Conservation (phyloP, 805 yeast genomes). For the Ogataea paradorogensis region DNA sequence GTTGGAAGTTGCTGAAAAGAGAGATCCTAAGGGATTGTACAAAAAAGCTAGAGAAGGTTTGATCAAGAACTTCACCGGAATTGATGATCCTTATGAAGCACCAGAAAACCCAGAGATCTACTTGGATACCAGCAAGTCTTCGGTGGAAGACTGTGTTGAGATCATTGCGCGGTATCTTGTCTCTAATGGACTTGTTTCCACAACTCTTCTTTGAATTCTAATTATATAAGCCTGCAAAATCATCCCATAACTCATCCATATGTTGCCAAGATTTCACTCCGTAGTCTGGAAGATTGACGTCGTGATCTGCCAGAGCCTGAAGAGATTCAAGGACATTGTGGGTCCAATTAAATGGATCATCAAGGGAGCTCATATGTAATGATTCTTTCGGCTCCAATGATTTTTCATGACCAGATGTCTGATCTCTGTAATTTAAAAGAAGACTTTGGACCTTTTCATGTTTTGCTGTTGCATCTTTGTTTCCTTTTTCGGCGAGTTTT, state of each 20-base stretch:
- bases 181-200: conserved; percentile 36
- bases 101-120: conserved; percentile 84
- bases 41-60: conserved; percentile 95
- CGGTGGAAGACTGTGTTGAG: conserved; percentile 80
- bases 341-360: conserved; percentile 10
- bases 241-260: conserved; percentile 26
- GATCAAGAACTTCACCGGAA: conserved; percentile 93
- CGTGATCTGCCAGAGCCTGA: conserved; percentile 21
- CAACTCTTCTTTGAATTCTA: conserved; percentile 4
- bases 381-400: not conserved
- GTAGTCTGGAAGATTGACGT: conserved; percentile 23
- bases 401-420: not conserved
- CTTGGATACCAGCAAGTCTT: conserved; percentile 63
- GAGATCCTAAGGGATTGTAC: conserved; percentile 96
- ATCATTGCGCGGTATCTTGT: conserved; percentile 66
- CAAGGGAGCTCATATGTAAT: not conserved
- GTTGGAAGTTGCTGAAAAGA: conserved; percentile 87
- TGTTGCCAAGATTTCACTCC: conserved; percentile 23
- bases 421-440: conserved; percentile 16
- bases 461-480: conserved; percentile 21
- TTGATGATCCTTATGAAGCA: conserved; percentile 93
- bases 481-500: conserved; percentile 21
- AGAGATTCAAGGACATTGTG: conserved; percentile 20
- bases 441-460: conserved; percentile 17
- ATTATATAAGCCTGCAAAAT: conserved; percentile 14